Percentiles rank a stretch among this genome's conserved stretches.
Evolutionary conservation across 768 basidiomycete genomes (phyloP).

Genomic region (Postia placenta): DNA sequence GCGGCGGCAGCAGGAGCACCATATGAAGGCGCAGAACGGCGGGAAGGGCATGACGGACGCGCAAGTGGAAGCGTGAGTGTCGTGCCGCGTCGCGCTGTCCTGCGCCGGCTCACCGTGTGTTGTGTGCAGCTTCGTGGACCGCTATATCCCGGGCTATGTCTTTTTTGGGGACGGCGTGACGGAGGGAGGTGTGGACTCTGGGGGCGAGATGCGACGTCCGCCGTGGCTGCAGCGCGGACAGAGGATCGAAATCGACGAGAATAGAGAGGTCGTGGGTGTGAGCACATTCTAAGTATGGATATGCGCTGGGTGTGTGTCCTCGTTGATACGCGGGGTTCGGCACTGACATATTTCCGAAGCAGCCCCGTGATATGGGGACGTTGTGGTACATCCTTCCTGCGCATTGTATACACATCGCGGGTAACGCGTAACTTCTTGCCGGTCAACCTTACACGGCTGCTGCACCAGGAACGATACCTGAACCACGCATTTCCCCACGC

Average conservation of each 20-base stretch:
- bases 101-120: background rate
- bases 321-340: too few species aligned
- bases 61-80: conserved; percentile 48
- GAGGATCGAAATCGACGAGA: conserved; percentile 46
- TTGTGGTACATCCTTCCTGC: too few species aligned
- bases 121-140: conserved; percentile 72
- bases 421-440: too few species aligned
- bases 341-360: too few species aligned
- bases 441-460: too few species aligned
- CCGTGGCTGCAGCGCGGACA: conserved; percentile 49
- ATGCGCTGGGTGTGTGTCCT: too few species aligned
- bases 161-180: conserved; percentile 66
- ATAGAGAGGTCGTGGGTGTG: conserved; percentile 40
- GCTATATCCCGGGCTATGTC: conserved; percentile 92
- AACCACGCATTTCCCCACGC: too few species aligned
- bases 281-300: conserved; percentile 39
- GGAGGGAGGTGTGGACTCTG: conserved; percentile 22
- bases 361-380: too few species aligned
- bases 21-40: conserved; percentile 82
- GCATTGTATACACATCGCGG: too few species aligned
- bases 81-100: background rate
- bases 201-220: conserved; percentile 9
- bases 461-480: too few species aligned
- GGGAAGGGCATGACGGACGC: conserved; percentile 86
- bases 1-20: conserved; percentile 85